Conservation (phyloP, 768 basidiomycete species). For the Hygrocybe punicea region DNA sequence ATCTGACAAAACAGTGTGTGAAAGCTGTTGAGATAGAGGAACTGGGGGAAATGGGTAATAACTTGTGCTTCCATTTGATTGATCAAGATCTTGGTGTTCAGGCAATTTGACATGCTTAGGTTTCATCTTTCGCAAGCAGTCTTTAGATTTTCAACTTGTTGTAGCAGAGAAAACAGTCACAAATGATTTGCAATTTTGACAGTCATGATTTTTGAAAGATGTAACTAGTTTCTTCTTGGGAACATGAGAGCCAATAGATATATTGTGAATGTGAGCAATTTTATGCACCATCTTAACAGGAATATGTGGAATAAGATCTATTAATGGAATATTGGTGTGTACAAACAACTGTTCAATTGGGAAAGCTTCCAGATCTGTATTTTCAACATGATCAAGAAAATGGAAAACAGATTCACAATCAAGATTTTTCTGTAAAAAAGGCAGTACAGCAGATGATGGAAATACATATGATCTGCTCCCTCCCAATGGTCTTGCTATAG, state of each 20-base stretch:
- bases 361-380: background rate
- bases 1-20: background rate
- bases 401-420: background rate
- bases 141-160: background rate
- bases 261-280: background rate
- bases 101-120: slow-evolving; percentile 9
- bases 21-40: background rate
- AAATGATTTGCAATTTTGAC: background rate
- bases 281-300: background rate
- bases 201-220: background rate
- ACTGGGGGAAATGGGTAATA: slow-evolving; percentile 1
- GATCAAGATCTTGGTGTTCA: slow-evolving; percentile 19
- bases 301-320: background rate
- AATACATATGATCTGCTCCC: background rate
- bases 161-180: background rate
- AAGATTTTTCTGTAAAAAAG: background rate
- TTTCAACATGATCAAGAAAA: background rate
- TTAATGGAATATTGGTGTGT: background rate
- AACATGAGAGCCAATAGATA: slow-evolving; percentile 1
- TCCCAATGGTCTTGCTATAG: too few relatives aligned
- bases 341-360: background rate
- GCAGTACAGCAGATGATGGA: background rate
- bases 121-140: background rate
- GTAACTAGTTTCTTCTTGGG: background rate
- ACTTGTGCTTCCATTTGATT: background rate